These are phyloP conservation scores for Boletus fagicola DNA, from an alignment of 768 basidiomycete species.

Conservation along the genomic window DNA sequence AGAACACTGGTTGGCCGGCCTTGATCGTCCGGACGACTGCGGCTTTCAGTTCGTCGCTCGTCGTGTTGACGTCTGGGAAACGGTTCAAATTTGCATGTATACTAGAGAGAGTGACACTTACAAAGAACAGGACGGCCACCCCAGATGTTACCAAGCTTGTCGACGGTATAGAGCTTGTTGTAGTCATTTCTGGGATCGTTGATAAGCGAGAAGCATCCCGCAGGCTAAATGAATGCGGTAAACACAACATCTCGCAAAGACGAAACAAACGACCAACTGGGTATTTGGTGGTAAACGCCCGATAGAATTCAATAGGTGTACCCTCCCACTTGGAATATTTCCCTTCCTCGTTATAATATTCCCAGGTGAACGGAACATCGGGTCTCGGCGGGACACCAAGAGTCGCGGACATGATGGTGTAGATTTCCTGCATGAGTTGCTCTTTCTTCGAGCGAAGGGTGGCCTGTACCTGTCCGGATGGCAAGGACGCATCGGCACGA, in stretches of 20 bases:
- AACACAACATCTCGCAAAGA: background rate
- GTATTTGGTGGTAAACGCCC: slow-evolving; percentile 56
- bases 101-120: slow-evolving; percentile 36
- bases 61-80: slow-evolving; percentile 80
- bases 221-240: slow-evolving; percentile 40
- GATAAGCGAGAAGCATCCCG: slow-evolving; percentile 87
- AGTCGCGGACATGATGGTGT: slow-evolving; percentile 78
- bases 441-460: slow-evolving; percentile 82
- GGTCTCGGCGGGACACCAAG: slow-evolving; percentile 84
- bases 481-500: slow-evolving; percentile 41
- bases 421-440: slow-evolving; percentile 79
- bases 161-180: slow-evolving; percentile 83
- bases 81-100: background rate
- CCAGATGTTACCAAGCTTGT: slow-evolving; percentile 91
- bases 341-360: slow-evolving; percentile 80
- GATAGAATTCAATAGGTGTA: slow-evolving; percentile 79
- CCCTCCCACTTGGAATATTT: slow-evolving; percentile 75
- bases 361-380: slow-evolving; percentile 74
- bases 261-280: slow-evolving; percentile 40
- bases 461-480: slow-evolving; percentile 45
- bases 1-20: slow-evolving; percentile 88
- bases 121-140: slow-evolving; percentile 82
- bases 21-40: slow-evolving; percentile 84
- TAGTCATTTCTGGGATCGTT: slow-evolving; percentile 91
- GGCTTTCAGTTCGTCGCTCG: slow-evolving; percentile 76